These are phyloP conservation scores for Phytophthora melonis DNA, from an alignment of 352 stramenopile genomes.

Conservation along the genomic window DNA sequence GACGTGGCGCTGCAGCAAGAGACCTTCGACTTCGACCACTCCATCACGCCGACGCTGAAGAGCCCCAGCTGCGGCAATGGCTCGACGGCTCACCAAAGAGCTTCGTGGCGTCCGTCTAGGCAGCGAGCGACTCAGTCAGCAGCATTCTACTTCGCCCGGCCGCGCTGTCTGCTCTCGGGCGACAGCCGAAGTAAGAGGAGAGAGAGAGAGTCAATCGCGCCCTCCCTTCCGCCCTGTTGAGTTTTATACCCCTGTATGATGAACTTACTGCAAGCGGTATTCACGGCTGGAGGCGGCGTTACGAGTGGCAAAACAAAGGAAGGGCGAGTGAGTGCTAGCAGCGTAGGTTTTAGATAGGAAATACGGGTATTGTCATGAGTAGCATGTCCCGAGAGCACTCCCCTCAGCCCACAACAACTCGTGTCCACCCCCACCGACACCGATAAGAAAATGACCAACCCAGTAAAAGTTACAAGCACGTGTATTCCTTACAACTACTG, in stretches of 20 bases:
- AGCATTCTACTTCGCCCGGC: conserved; percentile 26
- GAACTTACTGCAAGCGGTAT: conserved; percentile 31
- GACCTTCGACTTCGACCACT: conserved; percentile 88
- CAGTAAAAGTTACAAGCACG: conserved; percentile 20
- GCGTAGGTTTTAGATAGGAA: conserved; percentile 27
- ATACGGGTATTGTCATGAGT: conserved; percentile 20
- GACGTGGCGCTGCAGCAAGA: conserved; percentile 85
- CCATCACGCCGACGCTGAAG: conserved; percentile 88
- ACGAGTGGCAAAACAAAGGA: conserved; percentile 2
- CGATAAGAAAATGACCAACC: conserved; percentile 35
- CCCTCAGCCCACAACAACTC: not conserved
- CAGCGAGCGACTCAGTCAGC: conserved; percentile 16
- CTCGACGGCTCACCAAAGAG: conserved; percentile 84
- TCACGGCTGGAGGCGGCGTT: conserved; percentile 11
- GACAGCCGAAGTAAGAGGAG: conserved; percentile 11
- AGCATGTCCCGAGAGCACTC: conserved; percentile 24
- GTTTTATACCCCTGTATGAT: conserved; percentile 36
- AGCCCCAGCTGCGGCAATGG: conserved; percentile 86
- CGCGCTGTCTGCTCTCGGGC: conserved; percentile 7
- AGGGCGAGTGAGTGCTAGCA: conserved; percentile 12
- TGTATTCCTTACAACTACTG: not conserved
- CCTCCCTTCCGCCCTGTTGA: conserved; percentile 10
- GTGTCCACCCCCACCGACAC: conserved; percentile 10
- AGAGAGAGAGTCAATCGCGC: not conserved
- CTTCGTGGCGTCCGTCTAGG: conserved; percentile 84